Base-by-base conservation (phyloP, 805 yeast species). In the Wickerhamomyces chambardii region DNA sequence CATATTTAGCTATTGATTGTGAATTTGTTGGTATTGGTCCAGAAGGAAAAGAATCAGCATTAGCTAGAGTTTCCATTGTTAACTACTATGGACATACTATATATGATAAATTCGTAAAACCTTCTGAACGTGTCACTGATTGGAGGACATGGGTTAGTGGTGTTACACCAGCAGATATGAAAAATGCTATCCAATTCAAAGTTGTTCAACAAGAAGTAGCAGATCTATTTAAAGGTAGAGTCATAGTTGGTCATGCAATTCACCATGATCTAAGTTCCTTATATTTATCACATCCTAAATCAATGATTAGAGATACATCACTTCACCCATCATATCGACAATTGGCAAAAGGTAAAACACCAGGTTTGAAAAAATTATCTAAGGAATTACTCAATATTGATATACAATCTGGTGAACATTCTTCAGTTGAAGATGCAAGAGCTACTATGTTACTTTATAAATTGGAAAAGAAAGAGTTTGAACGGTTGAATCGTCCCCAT, bases 101-200 rank as follows among this genome's bases (percentile, higher is more conserved):
- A 0, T 64, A 79, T 41, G 97, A 89, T 55, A 61, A 68, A 28
- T 89, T 67, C 59, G 96, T 89, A 5, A 66, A 64, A 43, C 96
- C 96, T 2, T 58, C 64, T 24, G 87, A 80, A 47, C 63, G 61
- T 36, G 95, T 89, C 3, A 78, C 89, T 0, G 94, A 89, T 49
- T 89, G 92, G 89, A 68, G 97, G 55, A 89, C 97, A 1, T 78
- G 87, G 82, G 94, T 86, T 16, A 78, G 90, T 56, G 97, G 97
- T 18, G 73, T 89, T 3, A 64, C 78, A 3, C 85, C 95, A 0
- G 55, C 59, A 3, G 73, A 80, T 50, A 76, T 89, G 83, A 60
- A 61, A 21, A 55, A 64, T 29, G 96, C 96, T 0, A 66, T 80
- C 0, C 41, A 74, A 2, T 82, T 83, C 47, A 66, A 70, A 43